phyloP scores from a whole-genome alignment of 2,329 filamentous ascomycete genomes.

The Tolypocladium album region DNA sequence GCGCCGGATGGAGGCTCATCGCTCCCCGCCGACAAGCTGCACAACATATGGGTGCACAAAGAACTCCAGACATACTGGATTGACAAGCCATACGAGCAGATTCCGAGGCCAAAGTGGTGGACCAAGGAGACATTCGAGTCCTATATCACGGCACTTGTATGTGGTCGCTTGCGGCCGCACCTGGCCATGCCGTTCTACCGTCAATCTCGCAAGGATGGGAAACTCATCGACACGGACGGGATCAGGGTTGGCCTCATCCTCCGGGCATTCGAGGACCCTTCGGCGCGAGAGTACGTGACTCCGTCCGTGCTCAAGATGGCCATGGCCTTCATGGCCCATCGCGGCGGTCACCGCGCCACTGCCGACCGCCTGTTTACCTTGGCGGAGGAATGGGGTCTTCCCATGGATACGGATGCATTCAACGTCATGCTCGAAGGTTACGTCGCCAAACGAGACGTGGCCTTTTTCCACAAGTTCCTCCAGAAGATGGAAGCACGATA shows the following conservation, averaged over 20 bases:
- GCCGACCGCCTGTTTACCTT: conserved; percentile 24
- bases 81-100: conserved; percentile 23
- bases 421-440: conserved; percentile 35
- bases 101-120: conserved; percentile 29
- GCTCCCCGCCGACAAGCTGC: conserved; percentile 8
- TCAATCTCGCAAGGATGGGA: conserved; percentile 13
- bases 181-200: conserved; percentile 24
- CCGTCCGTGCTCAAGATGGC: conserved; percentile 30
- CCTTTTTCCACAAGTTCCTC: conserved; percentile 29
- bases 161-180: conserved; percentile 22
- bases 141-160: conserved; percentile 31
- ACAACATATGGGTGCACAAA: conserved; percentile 24
- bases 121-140: conserved; percentile 27
- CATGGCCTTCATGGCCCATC: conserved; percentile 27
- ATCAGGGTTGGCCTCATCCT: conserved; percentile 27
- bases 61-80: conserved; percentile 19
- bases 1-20: conserved; percentile 14
- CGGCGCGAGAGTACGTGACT: conserved; percentile 23
- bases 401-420: conserved; percentile 33
- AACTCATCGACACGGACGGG: conserved; percentile 23
- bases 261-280: conserved; percentile 25
- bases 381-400: conserved; percentile 25
- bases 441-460: conserved; percentile 25
- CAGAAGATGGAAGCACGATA: conserved; percentile 28
- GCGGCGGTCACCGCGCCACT: conserved; percentile 21